Conservation (phyloP, 2,329 filamentous ascomycete genomes). For the Calonectria hawksworthii region DNA sequence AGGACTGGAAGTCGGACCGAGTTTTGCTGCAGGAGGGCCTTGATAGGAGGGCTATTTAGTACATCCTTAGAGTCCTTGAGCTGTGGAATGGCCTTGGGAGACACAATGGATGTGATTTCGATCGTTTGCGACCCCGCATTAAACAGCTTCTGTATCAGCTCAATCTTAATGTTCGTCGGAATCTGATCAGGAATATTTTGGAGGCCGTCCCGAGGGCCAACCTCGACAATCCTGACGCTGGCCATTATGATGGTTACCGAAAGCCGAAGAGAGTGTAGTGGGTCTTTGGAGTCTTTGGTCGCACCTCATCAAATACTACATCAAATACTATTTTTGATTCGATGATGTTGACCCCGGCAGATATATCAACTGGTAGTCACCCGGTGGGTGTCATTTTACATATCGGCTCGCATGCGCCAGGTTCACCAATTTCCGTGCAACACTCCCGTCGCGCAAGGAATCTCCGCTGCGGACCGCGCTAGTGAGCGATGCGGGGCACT, state of each 20-base stretch:
- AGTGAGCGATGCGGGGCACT: neutral
- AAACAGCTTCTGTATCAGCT: conserved; percentile 70
- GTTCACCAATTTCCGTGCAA: neutral
- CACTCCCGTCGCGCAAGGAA: neutral
- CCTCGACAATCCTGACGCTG: conserved; percentile 64
- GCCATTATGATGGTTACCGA: neutral
- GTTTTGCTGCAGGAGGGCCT: conserved; percentile 9
- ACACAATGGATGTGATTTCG: conserved; percentile 77
- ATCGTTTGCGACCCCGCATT: conserved; percentile 71
- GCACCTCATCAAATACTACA: neutral
- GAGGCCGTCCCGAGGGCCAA: conserved; percentile 77
- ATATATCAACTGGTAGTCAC: neutral
- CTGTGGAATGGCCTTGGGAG: conserved; percentile 77
- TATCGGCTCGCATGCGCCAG: neutral
- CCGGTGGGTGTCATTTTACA: neutral
- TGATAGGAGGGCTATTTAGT: conserved; percentile 46
- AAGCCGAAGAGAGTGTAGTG: neutral
- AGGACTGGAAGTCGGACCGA: conserved; percentile 49
- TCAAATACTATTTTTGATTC: no score
- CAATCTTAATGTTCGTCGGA: conserved; percentile 72
- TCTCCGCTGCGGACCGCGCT: conserved; percentile 4
- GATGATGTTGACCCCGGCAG: neutral
- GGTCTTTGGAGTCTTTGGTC: neutral
- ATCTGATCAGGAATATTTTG: conserved; percentile 76
- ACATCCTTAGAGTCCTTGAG: conserved; percentile 69